Conservation (phyloP, 2,329 filamentous ascomycete genomes). For the Pezicula rhizophila region DNA sequence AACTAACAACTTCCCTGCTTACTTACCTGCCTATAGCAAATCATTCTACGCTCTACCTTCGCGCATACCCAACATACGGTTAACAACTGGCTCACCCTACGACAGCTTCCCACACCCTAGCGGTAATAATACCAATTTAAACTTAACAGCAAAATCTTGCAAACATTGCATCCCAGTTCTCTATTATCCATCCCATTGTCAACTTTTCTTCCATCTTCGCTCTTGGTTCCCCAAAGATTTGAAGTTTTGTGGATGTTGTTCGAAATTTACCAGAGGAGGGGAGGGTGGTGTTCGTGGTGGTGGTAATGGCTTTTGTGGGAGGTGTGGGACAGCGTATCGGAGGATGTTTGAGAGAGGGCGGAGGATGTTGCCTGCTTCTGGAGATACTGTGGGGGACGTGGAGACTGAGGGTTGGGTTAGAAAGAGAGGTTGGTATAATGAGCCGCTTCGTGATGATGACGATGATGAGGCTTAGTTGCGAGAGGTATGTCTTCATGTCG, state of each 20-base stretch:
- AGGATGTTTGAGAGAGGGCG: conserved; percentile 1
- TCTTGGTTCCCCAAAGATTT: not conserved
- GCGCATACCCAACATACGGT: not conserved
- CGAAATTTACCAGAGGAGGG: not conserved
- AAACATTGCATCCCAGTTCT: conserved; percentile 1
- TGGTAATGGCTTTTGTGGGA: not conserved
- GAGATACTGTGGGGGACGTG: too few relatives aligned
- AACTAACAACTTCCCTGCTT: not conserved
- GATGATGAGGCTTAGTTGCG: too few relatives aligned
- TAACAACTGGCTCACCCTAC: not conserved
- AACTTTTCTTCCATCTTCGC: conserved; percentile 1
- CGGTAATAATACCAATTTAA: not conserved
- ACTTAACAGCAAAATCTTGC: not conserved
- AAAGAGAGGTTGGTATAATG: too few relatives aligned
- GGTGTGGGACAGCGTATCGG: not conserved
- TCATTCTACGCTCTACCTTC: not conserved
- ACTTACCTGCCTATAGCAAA: too few relatives aligned
- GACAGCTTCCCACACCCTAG: not conserved
- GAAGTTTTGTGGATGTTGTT: not conserved
- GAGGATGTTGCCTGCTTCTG: not conserved
- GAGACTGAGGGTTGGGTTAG: too few relatives aligned
- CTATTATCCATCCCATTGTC: not conserved
- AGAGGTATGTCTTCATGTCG: too few relatives aligned
- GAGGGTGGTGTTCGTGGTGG: too few relatives aligned
- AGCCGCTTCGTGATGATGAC: too few relatives aligned